These are phyloP conservation scores for Pachyrhizus erosus DNA, from an alignment of 306 rosid genomes.

Conservation along the genomic window DNA sequence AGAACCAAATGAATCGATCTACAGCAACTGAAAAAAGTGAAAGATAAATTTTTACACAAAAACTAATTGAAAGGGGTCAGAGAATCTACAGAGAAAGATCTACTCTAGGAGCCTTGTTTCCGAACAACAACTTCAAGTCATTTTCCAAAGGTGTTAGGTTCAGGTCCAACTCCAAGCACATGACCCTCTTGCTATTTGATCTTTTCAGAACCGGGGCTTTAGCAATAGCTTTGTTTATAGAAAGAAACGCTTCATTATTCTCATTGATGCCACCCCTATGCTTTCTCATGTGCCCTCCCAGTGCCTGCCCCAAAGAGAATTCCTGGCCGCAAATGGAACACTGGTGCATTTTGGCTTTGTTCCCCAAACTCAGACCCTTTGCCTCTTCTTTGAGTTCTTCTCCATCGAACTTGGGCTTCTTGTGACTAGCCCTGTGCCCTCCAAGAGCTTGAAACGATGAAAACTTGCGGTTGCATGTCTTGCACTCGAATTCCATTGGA, in stretches of 20 bases:
- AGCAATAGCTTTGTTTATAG: neutral
- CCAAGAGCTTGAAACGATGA: conserved; percentile 57
- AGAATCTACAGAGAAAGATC: conserved; percentile 43
- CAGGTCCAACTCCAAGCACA: conserved; percentile 73
- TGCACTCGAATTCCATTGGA: conserved; percentile 42
- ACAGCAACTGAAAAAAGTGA: neutral
- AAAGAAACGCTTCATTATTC: conserved; percentile 32
- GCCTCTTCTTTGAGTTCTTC: conserved; percentile 24
- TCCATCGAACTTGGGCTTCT: conserved; percentile 38
- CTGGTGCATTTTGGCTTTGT: conserved; percentile 48
- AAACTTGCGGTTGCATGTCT: conserved; percentile 56
- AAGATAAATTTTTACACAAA: neutral
- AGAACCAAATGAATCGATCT: neutral
- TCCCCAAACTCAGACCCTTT: neutral
- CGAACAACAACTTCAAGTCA: conserved; percentile 78
- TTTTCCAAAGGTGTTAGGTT: conserved; percentile 87
- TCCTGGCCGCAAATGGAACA: conserved; percentile 71
- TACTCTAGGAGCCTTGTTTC: conserved; percentile 68
- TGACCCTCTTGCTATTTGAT: conserved; percentile 58
- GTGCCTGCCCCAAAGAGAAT: conserved; percentile 78
- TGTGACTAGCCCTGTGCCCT: conserved; percentile 57
- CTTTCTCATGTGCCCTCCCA: conserved; percentile 90
- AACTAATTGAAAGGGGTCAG: conserved; percentile 20
- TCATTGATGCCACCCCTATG: conserved; percentile 43
- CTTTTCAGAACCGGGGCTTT: conserved; percentile 61